Base-by-base conservation (phyloP, 805 yeast species). In the Lachancea sp. region DNA sequence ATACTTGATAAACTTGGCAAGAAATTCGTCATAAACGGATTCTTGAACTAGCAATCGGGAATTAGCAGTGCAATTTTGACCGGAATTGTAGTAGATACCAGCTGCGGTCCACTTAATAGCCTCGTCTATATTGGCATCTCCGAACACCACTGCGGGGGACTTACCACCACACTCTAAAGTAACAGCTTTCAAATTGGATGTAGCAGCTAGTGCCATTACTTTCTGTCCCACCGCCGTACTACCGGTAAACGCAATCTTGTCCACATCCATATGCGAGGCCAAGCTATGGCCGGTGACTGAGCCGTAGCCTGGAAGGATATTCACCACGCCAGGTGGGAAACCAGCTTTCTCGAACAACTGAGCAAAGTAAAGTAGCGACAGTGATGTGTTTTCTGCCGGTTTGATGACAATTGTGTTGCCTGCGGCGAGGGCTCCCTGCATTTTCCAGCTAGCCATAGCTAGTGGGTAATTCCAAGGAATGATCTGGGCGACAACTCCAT, bases 31-130 rank as follows among this genome's bases (percentile, higher is more conserved):
- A 58, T 72, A 72, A 38, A 74, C 54, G 16, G 62, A 67, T 41
- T 71, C 72, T 47, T 75, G 78, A 40, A 75, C 67, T 51, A 71
- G 72, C 36, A 75, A 59, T 55, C 80, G 68, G 16, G 79, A 74
- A 49, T 77, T 77, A 22, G 80, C 78, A 44, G 77, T 71, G 57
- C 80, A 75, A 48, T 75, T 77, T 58, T 75, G 78, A 50, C 80
- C 80, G 24, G 76, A 65, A 58, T 74, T 75, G 63, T 65, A 72
- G 62, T 68, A 73, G 42, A 75, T 74, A 47, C 78, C 78, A 18
- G 62, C 48, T 32, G 64, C 65, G 2, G 70, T 71, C 70, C 74
- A 70, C 38, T 69, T 61, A 15, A 64, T 61, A 16, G 73, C 71
- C 31, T 56, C 54, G 8, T 66, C 68, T 29, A 70, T 38, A 46